Evolutionary conservation across 441 rosid genomes (phyloP), one percentile per base, ranked within the genome.

Genomic region (Euphorbia schlechtendalii): DNA sequence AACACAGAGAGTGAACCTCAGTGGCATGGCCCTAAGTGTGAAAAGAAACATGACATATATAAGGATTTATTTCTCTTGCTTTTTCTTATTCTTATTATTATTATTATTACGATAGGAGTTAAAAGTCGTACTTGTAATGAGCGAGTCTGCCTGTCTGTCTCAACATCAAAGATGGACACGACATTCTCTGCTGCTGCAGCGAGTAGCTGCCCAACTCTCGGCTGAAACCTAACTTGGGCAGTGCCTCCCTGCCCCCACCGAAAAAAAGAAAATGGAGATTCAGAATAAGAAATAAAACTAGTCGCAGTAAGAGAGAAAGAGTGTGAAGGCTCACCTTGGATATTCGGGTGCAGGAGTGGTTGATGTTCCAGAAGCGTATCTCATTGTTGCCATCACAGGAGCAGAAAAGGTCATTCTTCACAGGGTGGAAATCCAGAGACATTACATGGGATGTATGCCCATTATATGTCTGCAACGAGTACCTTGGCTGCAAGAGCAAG

Each of bases 381-480:
- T 76, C 86, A 63, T 73, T 77, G 78, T 84, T 77, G 69, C 74
- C 72, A 69, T 88, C 91, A 60, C 83, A 82, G 25, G 80, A 88
- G 61, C 95, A 84, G 68, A 86, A 69, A 60, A 88, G 73, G 53
- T 88, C 84, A 11, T 78, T 79, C 77, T 83, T 84, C 72, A 72
- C 83, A 8, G 90, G 96, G 59, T 88, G 92, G 78, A 84, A 88
- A 63, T 88, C 96, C 12, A 88, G 83, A 63, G 92, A 88, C 96
- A 81, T 76, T 17, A 88, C 79, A 24, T 84, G 81, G 32, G 86
- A 79, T 65, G 68, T 61, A 72, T 84, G 96, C 30, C 75, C 82
- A 11, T 75, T 71, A 56, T 66, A 77, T 59, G 82, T 71, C 63
- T 71, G 77, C 74, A 74, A 61, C 66, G 79, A 78, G 67, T 56